These are phyloP conservation scores for Excoecaria agallocha DNA, from an alignment of 345 rosid species.

Conservation along the genomic window DNA sequence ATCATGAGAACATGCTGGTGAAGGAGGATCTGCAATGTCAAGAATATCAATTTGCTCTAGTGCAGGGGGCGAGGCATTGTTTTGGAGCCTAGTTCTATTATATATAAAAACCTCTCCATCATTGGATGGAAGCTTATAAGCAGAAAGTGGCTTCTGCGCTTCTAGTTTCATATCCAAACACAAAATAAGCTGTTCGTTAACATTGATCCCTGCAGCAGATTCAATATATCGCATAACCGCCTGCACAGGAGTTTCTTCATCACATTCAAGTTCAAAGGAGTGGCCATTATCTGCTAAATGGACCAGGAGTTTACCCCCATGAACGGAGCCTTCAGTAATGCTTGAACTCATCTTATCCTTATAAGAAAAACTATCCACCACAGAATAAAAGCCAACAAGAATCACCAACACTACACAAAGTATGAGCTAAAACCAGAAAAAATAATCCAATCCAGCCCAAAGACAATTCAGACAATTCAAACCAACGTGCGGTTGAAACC, in stretches of 20 bases:
- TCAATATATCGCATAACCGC: constrained; percentile 66
- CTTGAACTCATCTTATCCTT: constrained; percentile 66
- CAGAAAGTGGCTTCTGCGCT: constrained; percentile 65
- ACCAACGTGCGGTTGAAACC: constrained; percentile 10
- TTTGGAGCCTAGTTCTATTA: constrained; percentile 72
- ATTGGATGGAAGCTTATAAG: constrained; percentile 69
- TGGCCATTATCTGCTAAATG: constrained; percentile 88
- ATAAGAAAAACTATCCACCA: constrained; percentile 29
- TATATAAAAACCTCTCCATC: constrained; percentile 73
- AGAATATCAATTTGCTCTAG: constrained; percentile 53
- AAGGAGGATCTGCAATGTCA: constrained; percentile 57
- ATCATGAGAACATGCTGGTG: constrained; percentile 43
- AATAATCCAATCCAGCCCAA: constrained; percentile 10
- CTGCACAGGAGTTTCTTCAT: constrained; percentile 64
- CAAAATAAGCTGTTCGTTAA: constrained; percentile 81
- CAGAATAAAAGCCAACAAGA: constrained; percentile 22
- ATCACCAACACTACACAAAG: not conserved
- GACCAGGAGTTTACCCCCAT: constrained; percentile 68
- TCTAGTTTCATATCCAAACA: constrained; percentile 81
- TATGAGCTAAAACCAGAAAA: not conserved
- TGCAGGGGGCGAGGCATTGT: constrained; percentile 55
- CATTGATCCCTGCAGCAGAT: constrained; percentile 50
- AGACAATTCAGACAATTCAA: constrained; percentile 9
- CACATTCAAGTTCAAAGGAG: constrained; percentile 65
- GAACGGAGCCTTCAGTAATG: constrained; percentile 46